These are phyloP conservation scores for Ulmus americana DNA, from an alignment of 331 rosid species.

Conservation along the genomic window DNA sequence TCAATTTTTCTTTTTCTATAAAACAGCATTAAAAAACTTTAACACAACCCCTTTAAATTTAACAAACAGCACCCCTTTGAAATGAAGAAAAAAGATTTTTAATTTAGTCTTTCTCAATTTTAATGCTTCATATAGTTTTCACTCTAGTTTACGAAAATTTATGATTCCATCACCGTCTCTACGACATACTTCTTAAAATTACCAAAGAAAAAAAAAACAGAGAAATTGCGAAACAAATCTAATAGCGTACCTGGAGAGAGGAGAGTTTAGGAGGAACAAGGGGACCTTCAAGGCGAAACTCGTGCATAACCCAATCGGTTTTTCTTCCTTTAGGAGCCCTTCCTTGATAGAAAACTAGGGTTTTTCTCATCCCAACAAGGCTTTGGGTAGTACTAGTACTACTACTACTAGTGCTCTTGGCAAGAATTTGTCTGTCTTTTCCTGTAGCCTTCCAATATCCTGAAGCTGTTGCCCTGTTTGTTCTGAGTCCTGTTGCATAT, in stretches of 20 bases:
- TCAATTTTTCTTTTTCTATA: no score
- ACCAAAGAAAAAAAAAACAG: not conserved
- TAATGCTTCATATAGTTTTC: no score
- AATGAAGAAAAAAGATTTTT: no score
- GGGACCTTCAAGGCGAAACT: slow-evolving; percentile 68
- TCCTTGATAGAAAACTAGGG: slow-evolving; percentile 87
- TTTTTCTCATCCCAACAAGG: slow-evolving; percentile 89
- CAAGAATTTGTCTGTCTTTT: slow-evolving; percentile 60
- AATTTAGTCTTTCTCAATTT: no score
- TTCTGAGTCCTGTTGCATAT: slow-evolving; percentile 81
- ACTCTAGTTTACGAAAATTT: no score
- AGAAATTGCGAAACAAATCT: not conserved
- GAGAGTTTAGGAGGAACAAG: slow-evolving; percentile 44
- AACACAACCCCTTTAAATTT: not conserved
- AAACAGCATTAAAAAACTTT: no score
- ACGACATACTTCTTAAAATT: no score
- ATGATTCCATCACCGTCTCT: no score
- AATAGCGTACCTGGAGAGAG: slow-evolving; percentile 45
- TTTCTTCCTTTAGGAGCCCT: slow-evolving; percentile 89
- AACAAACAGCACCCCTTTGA: no score
- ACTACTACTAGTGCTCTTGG: slow-evolving; percentile 24
- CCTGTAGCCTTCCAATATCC: slow-evolving; percentile 99
- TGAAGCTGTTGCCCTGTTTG: slow-evolving; percentile 79
- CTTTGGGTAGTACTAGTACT: not conserved
- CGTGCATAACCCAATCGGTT: slow-evolving; percentile 94